Evolutionary conservation across 2,329 filamentous ascomycete genomes (phyloP), one percentile per base, ranked within the genome.

Genomic region (Raffaelea arxii): DNA sequence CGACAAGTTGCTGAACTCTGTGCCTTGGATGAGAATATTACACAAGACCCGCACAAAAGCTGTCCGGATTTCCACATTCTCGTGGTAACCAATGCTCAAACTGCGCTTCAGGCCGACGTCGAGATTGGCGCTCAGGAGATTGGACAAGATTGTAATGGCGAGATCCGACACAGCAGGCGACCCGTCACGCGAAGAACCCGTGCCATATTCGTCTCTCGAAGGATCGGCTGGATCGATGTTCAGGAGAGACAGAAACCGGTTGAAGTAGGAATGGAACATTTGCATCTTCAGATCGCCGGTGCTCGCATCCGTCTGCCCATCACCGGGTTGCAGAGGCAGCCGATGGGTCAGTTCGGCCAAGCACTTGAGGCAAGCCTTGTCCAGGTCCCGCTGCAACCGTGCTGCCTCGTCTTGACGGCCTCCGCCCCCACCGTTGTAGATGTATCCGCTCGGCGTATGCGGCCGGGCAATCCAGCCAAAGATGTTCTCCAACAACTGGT

Each of bases 201-300:
- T 51, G 30, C 61, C 52, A 19, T 61, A 52, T 35, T 80, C 75
- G 7, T 58, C 61, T 44, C 66, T 64, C n/a, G 61, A 59, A 18
- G 63, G 56, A 5, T 75, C 71, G 1, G 64, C 55, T 1, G 70
- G 61, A 46, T 82, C 78, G 43, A 77, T 68, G 50, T 81, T 81
- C 24, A 85, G 66, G 4, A 85, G 64, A 1, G 78, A 82, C 19
- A 85, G 65, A 55, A 85, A 84, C 7, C 79, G 70, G 51, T 82
- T 84, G 62, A 85, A 84, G 58, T 85, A 85, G 6, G 75, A 78
- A 51, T 82, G 78, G 56, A 85, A 85, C 74, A 84, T 80, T 55
- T 84, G 77, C 1, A 78, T 81, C 57, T 84, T 84, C 44, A 81
- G 69, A 59, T 84, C 81, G 53, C 78, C 82, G 45, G 77, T 79